These are phyloP conservation scores for Trypanosoma vivax DNA, from an alignment of 208 protist species.

Conservation along the genomic window DNA sequence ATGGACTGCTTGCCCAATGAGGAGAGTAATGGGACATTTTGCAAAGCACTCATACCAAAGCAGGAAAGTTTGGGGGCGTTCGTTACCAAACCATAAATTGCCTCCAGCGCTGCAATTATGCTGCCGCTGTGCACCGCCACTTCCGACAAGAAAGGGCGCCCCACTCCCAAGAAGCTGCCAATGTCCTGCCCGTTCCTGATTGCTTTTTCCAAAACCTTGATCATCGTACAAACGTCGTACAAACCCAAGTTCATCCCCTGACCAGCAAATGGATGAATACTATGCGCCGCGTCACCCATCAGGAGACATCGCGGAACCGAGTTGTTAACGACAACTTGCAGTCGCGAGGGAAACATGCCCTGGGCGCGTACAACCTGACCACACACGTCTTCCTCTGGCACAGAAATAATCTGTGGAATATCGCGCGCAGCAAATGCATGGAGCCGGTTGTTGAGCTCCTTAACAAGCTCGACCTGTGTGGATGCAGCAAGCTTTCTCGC, in stretches of 20 bases:
- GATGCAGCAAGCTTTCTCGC: constrained; percentile 44
- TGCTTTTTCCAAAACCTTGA: constrained; percentile 47
- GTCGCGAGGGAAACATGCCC: constrained; percentile 61
- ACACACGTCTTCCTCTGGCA: constrained; percentile 43
- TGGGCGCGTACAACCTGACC: constrained; percentile 42
- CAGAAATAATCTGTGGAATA: constrained; percentile 66
- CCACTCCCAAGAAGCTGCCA: constrained; percentile 61
- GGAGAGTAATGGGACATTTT: constrained; percentile 58
- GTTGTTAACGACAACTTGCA: constrained; percentile 58
- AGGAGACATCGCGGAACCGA: constrained; percentile 60
- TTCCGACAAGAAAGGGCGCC: constrained; percentile 60
- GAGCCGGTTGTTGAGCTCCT: constrained; percentile 64
- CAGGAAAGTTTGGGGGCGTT: constrained; percentile 39
- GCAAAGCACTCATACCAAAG: constrained; percentile 63
- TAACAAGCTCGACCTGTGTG: constrained; percentile 48
- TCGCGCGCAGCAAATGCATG: constrained; percentile 58
- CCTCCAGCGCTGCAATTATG: constrained; percentile 77
- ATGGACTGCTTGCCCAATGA: constrained; percentile 72
- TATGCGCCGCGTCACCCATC: constrained; percentile 85
- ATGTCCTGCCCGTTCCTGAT: constrained; percentile 72
- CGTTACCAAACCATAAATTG: constrained; percentile 54
- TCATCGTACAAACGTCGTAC: constrained; percentile 77
- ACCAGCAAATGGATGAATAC: constrained; percentile 89
- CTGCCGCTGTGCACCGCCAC: constrained; percentile 70
- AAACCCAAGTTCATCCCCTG: constrained; percentile 91